These are phyloP conservation scores for Raffaelea albimanens DNA, from an alignment of 2,329 filamentous ascomycete species.

Conservation along the genomic window DNA sequence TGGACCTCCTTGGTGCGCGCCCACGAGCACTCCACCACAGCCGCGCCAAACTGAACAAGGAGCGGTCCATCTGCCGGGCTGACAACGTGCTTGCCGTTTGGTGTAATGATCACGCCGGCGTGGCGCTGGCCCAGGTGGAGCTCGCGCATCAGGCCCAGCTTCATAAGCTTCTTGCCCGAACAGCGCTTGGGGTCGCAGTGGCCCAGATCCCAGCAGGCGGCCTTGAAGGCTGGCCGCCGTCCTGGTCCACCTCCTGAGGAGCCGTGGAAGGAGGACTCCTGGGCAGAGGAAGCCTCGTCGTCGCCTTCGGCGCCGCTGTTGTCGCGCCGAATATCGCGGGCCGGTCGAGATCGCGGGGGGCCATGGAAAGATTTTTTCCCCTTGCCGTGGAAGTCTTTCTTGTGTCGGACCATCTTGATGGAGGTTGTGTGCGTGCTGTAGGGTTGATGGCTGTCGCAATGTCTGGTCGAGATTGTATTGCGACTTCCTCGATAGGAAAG, in stretches of 20 bases:
- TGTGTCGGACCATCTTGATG: constrained; percentile 98
- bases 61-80: constrained; percentile 75
- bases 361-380: constrained; percentile 62
- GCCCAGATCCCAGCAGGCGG: constrained; percentile 94
- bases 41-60: constrained; percentile 81
- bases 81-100: constrained; percentile 79
- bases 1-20: constrained; percentile 85
- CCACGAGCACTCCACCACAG: constrained; percentile 97
- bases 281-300: constrained; percentile 19
- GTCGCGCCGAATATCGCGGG: constrained; percentile 23
- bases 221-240: constrained; percentile 57
- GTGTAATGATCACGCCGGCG: constrained; percentile 84
- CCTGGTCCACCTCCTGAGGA: constrained; percentile 13
- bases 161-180: constrained; percentile 90
- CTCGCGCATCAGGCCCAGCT: constrained; percentile 85
- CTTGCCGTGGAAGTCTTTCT: constrained; percentile 72
- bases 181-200: constrained; percentile 97
- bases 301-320: constrained; percentile 24
- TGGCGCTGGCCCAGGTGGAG: constrained; percentile 87
- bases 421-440: not conserved
- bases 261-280: constrained; percentile 23
- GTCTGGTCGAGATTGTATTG: no score
- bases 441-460: no score
- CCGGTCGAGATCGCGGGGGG: constrained; percentile 40
- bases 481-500: no score